These are phyloP conservation scores for Fusarium vanettenii DNA, from an alignment of 2,329 filamentous ascomycete genomes.

Conservation along the genomic window DNA sequence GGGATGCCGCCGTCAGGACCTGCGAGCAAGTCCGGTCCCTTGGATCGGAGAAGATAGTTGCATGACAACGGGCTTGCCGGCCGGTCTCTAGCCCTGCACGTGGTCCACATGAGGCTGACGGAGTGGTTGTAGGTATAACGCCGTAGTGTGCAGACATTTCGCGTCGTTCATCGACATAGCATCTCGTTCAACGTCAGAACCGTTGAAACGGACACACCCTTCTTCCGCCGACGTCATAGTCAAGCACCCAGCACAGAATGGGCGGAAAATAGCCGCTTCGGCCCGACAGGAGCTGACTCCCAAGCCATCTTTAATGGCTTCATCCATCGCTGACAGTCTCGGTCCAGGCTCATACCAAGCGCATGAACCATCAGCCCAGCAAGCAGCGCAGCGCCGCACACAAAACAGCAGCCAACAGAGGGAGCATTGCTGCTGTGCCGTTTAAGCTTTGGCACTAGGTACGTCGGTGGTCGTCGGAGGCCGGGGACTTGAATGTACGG, in stretches of 20 bases:
- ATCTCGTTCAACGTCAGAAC: not conserved
- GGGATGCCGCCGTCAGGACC: constrained; percentile 6
- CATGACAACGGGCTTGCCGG: constrained; percentile 12
- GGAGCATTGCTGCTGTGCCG: constrained; percentile 17
- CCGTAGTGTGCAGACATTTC: not conserved
- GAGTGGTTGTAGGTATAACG: not conserved
- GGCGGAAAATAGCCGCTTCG: not conserved
- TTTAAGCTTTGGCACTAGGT: constrained; percentile 41
- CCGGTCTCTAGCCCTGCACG: constrained; percentile 14
- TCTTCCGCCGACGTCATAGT: constrained; percentile 10
- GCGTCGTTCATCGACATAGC: too few species aligned
- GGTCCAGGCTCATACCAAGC: not conserved
- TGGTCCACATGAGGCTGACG: constrained; percentile 22
- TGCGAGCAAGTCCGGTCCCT: not conserved
- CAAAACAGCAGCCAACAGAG: not conserved
- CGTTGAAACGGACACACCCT: not conserved
- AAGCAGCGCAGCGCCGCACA: not conserved
- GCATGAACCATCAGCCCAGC: constrained; percentile 1
- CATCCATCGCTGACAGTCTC: not conserved
- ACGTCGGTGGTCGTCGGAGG: constrained; percentile 6
- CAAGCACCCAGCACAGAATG: not conserved
- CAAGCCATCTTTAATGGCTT: not conserved
- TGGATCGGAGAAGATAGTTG: constrained; percentile 7
- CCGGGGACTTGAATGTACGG: not conserved
- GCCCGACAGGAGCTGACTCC: not conserved